phyloP scores from a whole-genome alignment of 2,329 filamentous ascomycete species.

The Kalmusia sp. region DNA sequence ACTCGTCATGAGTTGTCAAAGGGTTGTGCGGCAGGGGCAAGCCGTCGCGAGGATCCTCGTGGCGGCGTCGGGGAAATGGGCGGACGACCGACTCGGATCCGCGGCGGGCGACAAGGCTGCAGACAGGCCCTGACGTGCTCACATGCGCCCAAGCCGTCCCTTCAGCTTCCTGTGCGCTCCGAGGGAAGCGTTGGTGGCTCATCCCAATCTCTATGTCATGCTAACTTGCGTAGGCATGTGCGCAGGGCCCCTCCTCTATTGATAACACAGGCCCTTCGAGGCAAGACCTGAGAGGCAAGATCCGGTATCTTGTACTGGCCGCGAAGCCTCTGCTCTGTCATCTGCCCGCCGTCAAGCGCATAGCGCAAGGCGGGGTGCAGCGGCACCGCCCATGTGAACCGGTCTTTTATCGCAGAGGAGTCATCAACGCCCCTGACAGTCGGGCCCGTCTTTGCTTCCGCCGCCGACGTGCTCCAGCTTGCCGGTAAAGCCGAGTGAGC shows the following conservation, averaged over 20 bases:
- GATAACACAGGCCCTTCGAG: constrained; percentile 21
- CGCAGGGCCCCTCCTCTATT: too few species aligned
- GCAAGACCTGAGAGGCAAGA: neutral
- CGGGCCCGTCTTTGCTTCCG: constrained; percentile 8
- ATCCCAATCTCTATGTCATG: too few species aligned
- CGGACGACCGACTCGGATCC: neutral
- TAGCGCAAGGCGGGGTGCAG: constrained; percentile 35
- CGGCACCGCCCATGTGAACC: constrained; percentile 17
- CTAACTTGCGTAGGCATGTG: constrained; percentile 8
- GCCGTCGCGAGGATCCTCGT: constrained; percentile 5
- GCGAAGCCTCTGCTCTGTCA: constrained; percentile 9
- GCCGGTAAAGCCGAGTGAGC: constrained; percentile 17
- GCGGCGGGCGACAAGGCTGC: neutral
- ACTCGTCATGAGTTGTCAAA: constrained; percentile 16
- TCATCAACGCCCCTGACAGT: constrained; percentile 16
- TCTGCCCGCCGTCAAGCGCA: constrained; percentile 11
- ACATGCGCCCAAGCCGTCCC: neutral
- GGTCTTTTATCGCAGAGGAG: constrained; percentile 33
- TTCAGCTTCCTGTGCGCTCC: neutral
- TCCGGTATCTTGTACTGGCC: neutral
- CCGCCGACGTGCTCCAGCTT: constrained; percentile 11
- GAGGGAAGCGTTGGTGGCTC: too few species aligned
- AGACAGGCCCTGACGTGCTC: neutral
- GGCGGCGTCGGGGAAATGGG: neutral
- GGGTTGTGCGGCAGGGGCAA: neutral